These are phyloP conservation scores for grape (Vitis vinifera) DNA, from an alignment of 164 flowering plant species.

Conservation along the genomic window DNA sequence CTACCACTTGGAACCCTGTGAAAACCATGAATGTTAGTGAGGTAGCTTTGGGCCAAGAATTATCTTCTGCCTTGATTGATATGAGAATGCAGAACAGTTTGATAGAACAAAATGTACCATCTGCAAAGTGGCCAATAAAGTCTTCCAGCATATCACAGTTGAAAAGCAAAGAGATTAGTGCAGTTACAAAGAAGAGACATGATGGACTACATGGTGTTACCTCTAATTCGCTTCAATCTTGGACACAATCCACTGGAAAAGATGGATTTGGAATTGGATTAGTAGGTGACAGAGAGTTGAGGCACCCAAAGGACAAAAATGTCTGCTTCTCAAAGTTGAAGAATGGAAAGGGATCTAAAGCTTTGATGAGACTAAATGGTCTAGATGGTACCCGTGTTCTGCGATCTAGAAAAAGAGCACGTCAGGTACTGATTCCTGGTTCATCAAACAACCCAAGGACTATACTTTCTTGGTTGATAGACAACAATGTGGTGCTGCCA, in stretches of 20 bases:
- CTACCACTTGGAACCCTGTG: background rate
- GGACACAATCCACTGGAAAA: constrained; percentile 7
- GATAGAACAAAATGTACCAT: constrained; percentile 2
- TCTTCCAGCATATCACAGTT: constrained; percentile 2
- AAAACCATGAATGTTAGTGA: background rate
- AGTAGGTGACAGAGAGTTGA: background rate
- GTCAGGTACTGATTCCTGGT: constrained; percentile 25
- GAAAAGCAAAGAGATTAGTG: constrained; percentile 11
- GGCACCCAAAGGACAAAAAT: constrained; percentile 1
- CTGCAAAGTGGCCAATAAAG: constrained; percentile 9
- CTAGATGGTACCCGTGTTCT: constrained; percentile 21
- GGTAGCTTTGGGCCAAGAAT: constrained; percentile 8
- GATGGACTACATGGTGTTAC: constrained; percentile 3
- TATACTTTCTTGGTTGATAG: constrained; percentile 80
- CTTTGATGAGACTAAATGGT: constrained; percentile 3
- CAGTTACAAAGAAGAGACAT: constrained; percentile 18
- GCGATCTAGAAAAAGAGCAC: constrained; percentile 59
- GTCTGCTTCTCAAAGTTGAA: constrained; percentile 12
- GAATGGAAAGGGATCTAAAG: constrained; percentile 21
- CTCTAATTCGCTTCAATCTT: constrained; percentile 8
- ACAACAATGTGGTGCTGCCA: constrained; percentile 60
- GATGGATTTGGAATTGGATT: constrained; percentile 1
- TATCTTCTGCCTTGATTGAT: constrained; percentile 1
- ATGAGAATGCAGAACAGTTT: constrained; percentile 6
- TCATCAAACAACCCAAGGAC: constrained; percentile 46